Conservation (phyloP, 495 filamentous ascomycete species). For the Staphylotrichum tortipilum region DNA sequence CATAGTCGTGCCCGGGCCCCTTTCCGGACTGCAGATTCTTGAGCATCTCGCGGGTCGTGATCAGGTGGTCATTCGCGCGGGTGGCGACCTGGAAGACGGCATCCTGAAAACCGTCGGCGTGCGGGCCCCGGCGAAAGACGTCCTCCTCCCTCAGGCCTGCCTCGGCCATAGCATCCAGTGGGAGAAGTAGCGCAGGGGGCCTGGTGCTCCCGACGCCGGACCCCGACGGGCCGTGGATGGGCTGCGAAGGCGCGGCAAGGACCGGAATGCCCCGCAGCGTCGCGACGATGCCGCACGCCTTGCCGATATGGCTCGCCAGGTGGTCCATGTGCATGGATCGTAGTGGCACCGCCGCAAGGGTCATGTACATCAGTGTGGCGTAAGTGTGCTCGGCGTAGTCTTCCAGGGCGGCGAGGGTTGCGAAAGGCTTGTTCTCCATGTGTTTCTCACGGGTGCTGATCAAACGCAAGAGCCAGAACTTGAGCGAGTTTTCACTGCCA, state of each 20-base stretch:
- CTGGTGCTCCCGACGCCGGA: conserved; percentile 27
- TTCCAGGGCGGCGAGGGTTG: conserved; percentile 64
- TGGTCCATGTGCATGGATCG: conserved; percentile 81
- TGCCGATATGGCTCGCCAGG: conserved; percentile 87
- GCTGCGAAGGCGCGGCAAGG: conserved; percentile 67
- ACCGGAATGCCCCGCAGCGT: conserved; percentile 76
- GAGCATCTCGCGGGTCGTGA: conserved; percentile 88
- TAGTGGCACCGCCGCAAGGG: conserved; percentile 65
- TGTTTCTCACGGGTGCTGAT: conserved; percentile 73
- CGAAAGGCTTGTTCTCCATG: conserved; percentile 74
- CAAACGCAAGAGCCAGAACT: conserved; percentile 71
- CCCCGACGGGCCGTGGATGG: conserved; percentile 34
- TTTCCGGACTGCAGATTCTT: conserved; percentile 62
- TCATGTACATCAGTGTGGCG: conserved; percentile 84
- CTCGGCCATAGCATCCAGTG: conserved; percentile 84
- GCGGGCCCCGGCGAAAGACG: conserved; percentile 67
- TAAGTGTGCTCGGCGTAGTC: conserved; percentile 91
- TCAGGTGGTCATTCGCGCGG: conserved; percentile 86
- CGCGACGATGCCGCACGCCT: conserved; percentile 79
- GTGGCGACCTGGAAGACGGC: conserved; percentile 90
- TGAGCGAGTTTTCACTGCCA: conserved; percentile 52
- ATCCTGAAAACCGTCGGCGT: conserved; percentile 71
- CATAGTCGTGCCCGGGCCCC: conserved; percentile 73
- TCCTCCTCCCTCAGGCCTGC: conserved; percentile 75
- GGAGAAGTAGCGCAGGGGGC: conserved; percentile 51